Percentiles rank a stretch among this genome's conserved stretches.
Evolutionary conservation across 164 flowering plant species (phyloP).

Genomic region (Liriodendron chinense): DNA sequence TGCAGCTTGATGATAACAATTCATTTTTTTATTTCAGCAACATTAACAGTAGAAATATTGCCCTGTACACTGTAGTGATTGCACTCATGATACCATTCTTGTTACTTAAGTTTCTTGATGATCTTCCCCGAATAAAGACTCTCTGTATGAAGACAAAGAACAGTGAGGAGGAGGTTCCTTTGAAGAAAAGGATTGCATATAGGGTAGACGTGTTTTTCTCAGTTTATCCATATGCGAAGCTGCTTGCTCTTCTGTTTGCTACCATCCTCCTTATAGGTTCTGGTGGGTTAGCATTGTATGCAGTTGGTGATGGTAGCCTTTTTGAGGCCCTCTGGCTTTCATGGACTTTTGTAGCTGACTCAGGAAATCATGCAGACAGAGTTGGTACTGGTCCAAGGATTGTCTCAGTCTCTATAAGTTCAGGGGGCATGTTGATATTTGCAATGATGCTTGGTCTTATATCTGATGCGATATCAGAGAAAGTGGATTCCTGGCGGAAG

Average conservation of each 20-base stretch:
- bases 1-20: conserved; percentile 28
- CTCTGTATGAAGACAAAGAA: conserved; percentile 34
- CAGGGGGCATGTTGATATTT: conserved; percentile 95
- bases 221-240: conserved; percentile 86
- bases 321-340: conserved; percentile 90
- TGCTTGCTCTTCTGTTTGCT: conserved; percentile 89
- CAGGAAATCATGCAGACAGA: conserved; percentile 91
- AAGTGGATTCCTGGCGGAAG: conserved; percentile 85
- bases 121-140: conserved; percentile 46
- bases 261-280: conserved; percentile 78
- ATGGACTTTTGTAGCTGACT: conserved; percentile 91
- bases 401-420: conserved; percentile 81
- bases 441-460: conserved; percentile 99
- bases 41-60: conserved; percentile 51
- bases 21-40: conserved; percentile 25
- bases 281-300: conserved; percentile 91
- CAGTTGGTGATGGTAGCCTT: conserved; percentile 71
- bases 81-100: conserved; percentile 61
- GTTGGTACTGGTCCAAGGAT: conserved; percentile 79
- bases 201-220: conserved; percentile 90
- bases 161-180: conserved; percentile 74
- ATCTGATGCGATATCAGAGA: conserved; percentile 94
- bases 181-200: conserved; percentile 87
- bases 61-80: conserved; percentile 57
- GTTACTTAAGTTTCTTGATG: conserved; percentile 63